phyloP scores from a whole-genome alignment of 148 eudicot genomes.

The Rhododendron griersonianum region DNA sequence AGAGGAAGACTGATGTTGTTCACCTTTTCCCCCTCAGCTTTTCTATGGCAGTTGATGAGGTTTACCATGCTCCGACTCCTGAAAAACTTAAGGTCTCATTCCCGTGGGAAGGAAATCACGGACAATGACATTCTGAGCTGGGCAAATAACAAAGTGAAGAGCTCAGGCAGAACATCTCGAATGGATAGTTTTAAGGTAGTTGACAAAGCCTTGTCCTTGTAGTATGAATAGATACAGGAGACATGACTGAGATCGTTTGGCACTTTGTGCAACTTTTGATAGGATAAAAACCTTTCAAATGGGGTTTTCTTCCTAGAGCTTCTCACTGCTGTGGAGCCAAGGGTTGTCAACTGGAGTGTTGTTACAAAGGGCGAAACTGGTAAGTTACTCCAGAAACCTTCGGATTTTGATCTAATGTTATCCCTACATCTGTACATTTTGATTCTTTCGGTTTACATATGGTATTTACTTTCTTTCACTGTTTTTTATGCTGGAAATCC shows the following conservation, averaged over 20 bases:
- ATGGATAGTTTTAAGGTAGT: conserved; percentile 82
- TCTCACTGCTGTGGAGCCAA: conserved; percentile 81
- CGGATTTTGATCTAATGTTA: not conserved
- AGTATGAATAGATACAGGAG: not conserved
- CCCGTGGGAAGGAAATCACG: conserved; percentile 80
- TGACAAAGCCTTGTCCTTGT: not conserved
- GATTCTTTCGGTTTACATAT: not conserved
- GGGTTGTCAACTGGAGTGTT: conserved; percentile 89
- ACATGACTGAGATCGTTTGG: conserved; percentile 5
- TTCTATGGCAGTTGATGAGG: conserved; percentile 94
- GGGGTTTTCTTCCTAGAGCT: conserved; percentile 87
- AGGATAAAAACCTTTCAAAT: conserved; percentile 80
- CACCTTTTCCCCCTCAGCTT: conserved; percentile 43
- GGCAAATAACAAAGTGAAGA: conserved; percentile 81
- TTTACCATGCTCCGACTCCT: conserved; percentile 85
- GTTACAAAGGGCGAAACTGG: conserved; percentile 86
- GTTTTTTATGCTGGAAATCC: not conserved
- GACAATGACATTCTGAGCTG: conserved; percentile 77
- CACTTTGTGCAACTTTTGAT: conserved; percentile 6
- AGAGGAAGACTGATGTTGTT: not conserved
- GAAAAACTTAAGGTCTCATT: conserved; percentile 66
- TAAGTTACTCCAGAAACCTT: conserved; percentile 17
- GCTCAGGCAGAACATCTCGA: conserved; percentile 52
- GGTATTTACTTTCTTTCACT: not conserved
- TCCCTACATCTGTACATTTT: not conserved